Base-by-base conservation (phyloP, 805 yeast species). In the Saturnispora mendoncae region DNA sequence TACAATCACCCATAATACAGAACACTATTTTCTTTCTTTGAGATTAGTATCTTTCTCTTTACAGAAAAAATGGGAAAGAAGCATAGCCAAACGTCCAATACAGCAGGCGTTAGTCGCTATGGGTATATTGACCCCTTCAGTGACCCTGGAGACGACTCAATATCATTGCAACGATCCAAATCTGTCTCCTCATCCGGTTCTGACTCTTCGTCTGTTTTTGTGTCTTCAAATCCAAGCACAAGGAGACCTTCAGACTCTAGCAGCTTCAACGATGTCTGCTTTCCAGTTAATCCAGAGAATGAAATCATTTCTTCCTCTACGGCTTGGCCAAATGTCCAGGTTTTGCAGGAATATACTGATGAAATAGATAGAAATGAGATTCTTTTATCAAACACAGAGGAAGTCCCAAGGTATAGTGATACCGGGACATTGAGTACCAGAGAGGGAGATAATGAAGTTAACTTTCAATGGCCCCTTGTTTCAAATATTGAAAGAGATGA, bases 221-320 rank as follows among this genome's bases (percentile, higher is more conserved):
- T 52, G 2, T 56, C 62, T 13, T 78, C 84, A n/a, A 77, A 78
- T 51, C 85, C 86, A 4, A 66, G 77, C 3, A 71, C 80, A 18
- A 71, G 82, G 37, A 67, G 82, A 45, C 65, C 75, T 30, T 69
- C 79, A 28, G 76, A 74, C 41, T 74, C 76, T 30, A 79, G 94
- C 0, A 84, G 95, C 1, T 63, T 90, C 44, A 88, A 82, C 56
- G 98, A 90, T 61, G 98, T 90, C 20, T 90, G 96, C 55, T 77
- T 86, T 58, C 95, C 95, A 0, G 68, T 87, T 29, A 87, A 80
- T 47, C 75, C 73, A 35, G 39, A 55, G 6, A 57, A 56, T 35
- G 66, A 58, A 15, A 48, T 51, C 6, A 63, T 62, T 19, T 50
- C 52, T 28, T 23, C 33, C 4, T 36, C 43, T 4, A 36, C 32